A percentile compares a stretch with the other conserved stretches of the same genome.
phyloP scores from a whole-genome alignment of 2,329 filamentous ascomycete species.

The Xylariaceae sp. region DNA sequence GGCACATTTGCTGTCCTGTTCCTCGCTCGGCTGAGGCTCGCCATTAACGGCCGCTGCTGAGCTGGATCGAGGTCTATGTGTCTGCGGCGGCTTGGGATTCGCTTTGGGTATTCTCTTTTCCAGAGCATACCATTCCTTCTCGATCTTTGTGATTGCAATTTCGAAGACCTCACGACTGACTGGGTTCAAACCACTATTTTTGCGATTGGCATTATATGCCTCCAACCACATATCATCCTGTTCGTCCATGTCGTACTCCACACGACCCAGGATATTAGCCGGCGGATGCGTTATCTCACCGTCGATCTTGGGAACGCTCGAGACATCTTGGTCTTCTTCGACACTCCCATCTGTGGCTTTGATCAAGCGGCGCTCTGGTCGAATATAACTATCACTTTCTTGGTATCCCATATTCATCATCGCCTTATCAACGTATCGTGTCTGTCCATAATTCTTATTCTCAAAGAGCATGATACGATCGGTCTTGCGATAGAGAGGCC shows the following conservation, averaged over 20 bases:
- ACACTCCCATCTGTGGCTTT: constrained; percentile 55
- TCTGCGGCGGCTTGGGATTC: constrained; percentile 93
- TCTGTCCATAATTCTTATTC: constrained; percentile 76
- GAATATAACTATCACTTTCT: constrained; percentile 83
- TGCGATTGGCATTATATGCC: constrained; percentile 71
- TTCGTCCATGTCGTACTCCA: constrained; percentile 99
- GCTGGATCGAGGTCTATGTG: constrained; percentile 84
- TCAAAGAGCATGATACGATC: constrained; percentile 77
- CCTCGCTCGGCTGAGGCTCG: constrained; percentile 79
- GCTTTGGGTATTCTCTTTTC: constrained; percentile 97
- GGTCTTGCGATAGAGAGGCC: constrained; percentile 69
- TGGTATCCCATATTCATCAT: constrained; percentile 97
- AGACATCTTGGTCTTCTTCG: constrained; percentile 54
- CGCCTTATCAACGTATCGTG: constrained; percentile 88
- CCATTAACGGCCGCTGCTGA: constrained; percentile 94
- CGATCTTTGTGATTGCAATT: constrained; percentile 97
- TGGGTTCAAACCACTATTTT: constrained; percentile 65
- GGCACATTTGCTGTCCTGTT: constrained; percentile 94
- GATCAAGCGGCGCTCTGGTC: constrained; percentile 67
- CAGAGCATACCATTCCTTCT: constrained; percentile 95
- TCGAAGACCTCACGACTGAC: constrained; percentile 95
- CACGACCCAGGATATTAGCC: constrained; percentile 61
- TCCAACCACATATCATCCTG: constrained; percentile 97
- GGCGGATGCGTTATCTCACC: constrained; percentile 45
- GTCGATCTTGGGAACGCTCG: constrained; percentile 46